Base-by-base conservation (phyloP, 352 stramenopile species). In the Globisporangium middletonii region DNA sequence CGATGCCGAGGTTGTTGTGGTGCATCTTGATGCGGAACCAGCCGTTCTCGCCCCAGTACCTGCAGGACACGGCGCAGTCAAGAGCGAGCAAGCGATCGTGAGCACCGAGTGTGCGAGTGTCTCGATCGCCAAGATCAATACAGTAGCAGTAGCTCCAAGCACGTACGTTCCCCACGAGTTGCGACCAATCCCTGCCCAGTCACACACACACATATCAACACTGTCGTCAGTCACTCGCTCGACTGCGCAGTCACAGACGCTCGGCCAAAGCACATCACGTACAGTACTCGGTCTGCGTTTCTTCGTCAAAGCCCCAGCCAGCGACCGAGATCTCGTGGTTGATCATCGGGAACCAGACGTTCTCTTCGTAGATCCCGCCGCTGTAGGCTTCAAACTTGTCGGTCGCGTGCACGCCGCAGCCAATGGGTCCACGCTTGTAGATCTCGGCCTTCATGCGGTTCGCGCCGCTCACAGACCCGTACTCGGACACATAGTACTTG, bases 381-480 rank as follows among this genome's bases (percentile, higher is more conserved):
- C 54, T 63, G 71, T 96, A 96, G 30, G 73, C 67, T 27, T 84
- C 75, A 35, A 96, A 96, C 62, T 94, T 91, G 54, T 87, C 67
- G 0, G 87, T 95, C n/a, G 85, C 87, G 51, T 92, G 79, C 38
- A 96, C 78, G 28, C 83, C 84, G 53, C 89, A 97, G 18, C 88
- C 88, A 54, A 97, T 95, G 7, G 89, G 89, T 0, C 89, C 89
- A 38, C 88, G 87, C 63, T 94, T 92, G 72, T 81, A 96, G 49
- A 97, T 91, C 75, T 97, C 91, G 2, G 86, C 83, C 72, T 97
- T 97, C 87, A 97, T 97, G 38, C 70, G 79, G 59, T 94, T 69
- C 46, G 69, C 85, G 51, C 88, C 91, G 46, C 73, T 87, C 19
- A 97, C 88, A 41, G 71, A 78, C 50, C 89, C 90, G 59, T 96